Conservation (phyloP, 1,284 basidiomycete species). For the Sanghuangporus sanghuang region DNA sequence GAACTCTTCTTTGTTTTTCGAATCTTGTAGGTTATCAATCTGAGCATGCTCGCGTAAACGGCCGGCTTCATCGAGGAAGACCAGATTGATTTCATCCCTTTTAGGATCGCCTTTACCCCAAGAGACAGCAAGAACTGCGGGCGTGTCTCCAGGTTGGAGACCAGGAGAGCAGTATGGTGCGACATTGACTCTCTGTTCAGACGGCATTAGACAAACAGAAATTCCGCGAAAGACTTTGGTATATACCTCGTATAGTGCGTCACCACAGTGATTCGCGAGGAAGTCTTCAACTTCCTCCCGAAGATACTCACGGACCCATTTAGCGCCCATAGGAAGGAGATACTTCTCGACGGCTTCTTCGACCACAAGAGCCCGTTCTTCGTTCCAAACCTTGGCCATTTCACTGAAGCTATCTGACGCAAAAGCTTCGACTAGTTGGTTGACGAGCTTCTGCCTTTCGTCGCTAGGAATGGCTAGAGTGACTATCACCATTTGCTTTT, state of each 20-base stretch:
- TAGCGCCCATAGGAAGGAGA: conserved; percentile 76
- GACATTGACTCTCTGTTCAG: conserved; percentile 57
- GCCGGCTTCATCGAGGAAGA: conserved; percentile 85
- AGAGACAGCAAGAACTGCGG: conserved; percentile 88
- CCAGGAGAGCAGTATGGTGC: conserved; percentile 67
- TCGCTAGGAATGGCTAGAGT: conserved; percentile 66
- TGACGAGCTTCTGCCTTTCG: conserved; percentile 61
- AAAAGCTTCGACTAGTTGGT: conserved; percentile 77
- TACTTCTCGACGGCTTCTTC: conserved; percentile 76
- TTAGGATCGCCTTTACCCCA: conserved; percentile 94
- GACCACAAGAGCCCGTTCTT: conserved; percentile 75
- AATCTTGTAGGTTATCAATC: conserved; percentile 81
- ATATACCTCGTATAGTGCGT: conserved; percentile 67
- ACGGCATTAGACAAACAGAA: conserved; percentile 19
- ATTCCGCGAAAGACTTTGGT: conserved; percentile 1
- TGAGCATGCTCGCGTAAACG: conserved; percentile 85
- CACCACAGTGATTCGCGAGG: conserved; percentile 63
- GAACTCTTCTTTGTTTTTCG: conserved; percentile 68
- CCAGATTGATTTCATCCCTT: conserved; percentile 82
- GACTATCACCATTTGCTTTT: conserved; percentile 81
- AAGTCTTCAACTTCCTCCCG: conserved; percentile 88
- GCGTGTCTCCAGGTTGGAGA: conserved; percentile 65
- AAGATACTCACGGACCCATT: conserved; percentile 89
- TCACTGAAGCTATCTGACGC: conserved; percentile 84
- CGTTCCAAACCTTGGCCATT: conserved; percentile 90